A percentile compares a stretch with the other conserved stretches of the same genome.
These are phyloP conservation scores for Solanum chacoense DNA, from an alignment of 305 asterid genomes.

Conservation along the genomic window DNA sequence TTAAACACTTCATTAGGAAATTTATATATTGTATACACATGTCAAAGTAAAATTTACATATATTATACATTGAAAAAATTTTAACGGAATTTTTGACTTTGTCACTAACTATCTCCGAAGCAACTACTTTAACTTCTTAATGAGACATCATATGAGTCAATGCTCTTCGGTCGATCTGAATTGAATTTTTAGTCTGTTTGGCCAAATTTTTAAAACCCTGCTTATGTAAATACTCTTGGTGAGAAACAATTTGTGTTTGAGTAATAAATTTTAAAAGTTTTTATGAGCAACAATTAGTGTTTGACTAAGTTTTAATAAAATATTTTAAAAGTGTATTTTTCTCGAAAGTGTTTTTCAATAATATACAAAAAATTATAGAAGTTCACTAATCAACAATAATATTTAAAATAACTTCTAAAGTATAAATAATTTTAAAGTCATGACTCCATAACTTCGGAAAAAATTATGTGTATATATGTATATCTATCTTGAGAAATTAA, in stretches of 20 bases:
- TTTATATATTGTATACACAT: neutral
- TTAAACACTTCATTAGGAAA: neutral
- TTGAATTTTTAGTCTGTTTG: neutral
- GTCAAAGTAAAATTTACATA: neutral
- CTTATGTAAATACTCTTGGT: neutral
- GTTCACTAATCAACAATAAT: neutral
- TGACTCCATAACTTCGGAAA: rapidly evolving
- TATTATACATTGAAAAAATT: too few relatives aligned
- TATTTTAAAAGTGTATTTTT: too few relatives aligned
- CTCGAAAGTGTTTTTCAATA: too few relatives aligned
- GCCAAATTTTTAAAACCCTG: too few relatives aligned
- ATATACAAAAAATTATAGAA: neutral
- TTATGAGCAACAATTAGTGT: neutral
- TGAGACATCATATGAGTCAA: neutral
- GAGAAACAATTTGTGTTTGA: too few relatives aligned
- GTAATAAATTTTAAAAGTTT: neutral
- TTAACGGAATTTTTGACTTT: neutral
- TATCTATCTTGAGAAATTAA: neutral
- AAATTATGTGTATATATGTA: neutral
- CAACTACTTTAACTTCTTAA: neutral
- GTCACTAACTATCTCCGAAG: neutral
- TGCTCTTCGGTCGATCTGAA: neutral
- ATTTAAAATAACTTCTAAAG: neutral
- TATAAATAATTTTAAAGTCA: neutral
- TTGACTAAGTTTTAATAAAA: neutral